Percentiles rank a stretch among this genome's conserved stretches.
Evolutionary conservation across 257 asterid genomes (phyloP).

Genomic region (Solanum infundibuliforme): DNA sequence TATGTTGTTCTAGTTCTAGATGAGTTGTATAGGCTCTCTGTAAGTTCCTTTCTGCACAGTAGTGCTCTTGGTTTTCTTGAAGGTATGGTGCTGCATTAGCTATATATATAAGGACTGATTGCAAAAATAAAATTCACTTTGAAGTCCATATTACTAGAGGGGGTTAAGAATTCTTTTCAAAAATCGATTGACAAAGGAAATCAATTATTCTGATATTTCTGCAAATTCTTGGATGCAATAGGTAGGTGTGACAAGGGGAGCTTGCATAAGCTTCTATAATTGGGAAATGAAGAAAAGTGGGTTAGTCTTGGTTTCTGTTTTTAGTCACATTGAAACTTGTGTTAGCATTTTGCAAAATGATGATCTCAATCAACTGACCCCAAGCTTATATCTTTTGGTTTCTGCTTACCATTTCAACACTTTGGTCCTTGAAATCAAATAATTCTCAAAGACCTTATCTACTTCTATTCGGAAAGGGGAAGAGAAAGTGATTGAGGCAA

Average conservation of each 20-base stretch:
- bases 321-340: conserved; percentile 70
- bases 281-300: conserved; percentile 95
- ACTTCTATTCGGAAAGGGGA: not conserved
- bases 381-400: not conserved
- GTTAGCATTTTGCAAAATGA: conserved; percentile 17
- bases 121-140: not conserved
- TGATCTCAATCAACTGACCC: not conserved
- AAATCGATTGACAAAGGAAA: not conserved
- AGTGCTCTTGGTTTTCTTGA: not conserved
- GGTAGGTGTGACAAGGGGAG: conserved; percentile 64
- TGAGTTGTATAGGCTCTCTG: not conserved
- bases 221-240: not conserved
- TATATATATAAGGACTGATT: not conserved
- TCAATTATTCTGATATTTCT: not conserved
- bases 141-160: not conserved
- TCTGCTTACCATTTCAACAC: not conserved
- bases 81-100: not conserved
- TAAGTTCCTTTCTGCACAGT: not conserved
- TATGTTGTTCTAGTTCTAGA: not conserved
- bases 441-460: not conserved
- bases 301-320: conserved; percentile 67
- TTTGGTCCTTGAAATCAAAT: not conserved
- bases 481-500: not conserved
- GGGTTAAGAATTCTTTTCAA: not conserved
- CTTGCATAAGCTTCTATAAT: conserved; percentile 53